Conservation (phyloP, 176 grass and related monocot species). For the Rhynchospora breviuscula region DNA sequence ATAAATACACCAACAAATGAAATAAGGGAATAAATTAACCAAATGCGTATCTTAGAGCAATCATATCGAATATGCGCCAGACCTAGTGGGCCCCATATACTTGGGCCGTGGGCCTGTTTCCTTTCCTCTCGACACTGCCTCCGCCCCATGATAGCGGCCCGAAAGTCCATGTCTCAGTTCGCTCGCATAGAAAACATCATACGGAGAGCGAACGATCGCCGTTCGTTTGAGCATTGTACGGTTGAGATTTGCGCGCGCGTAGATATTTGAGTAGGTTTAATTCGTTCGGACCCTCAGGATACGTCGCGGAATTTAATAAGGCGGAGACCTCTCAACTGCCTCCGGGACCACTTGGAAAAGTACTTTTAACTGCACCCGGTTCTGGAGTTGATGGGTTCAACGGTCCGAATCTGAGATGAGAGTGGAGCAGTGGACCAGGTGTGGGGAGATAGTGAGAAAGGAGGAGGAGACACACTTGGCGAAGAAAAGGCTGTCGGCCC, state of each 20-base stretch:
- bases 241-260: not conserved
- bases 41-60: not conserved
- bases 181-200: not conserved
- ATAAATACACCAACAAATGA: not conserved
- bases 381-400: not conserved
- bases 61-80: not conserved
- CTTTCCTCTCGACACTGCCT: conserved; percentile 1
- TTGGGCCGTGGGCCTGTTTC: conserved; percentile 18
- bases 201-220: not conserved
- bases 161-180: not conserved
- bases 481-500: conserved; percentile 27
- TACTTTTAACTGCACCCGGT: not conserved
- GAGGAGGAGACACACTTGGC: not conserved
- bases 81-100: not conserved
- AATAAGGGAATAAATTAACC: not conserved
- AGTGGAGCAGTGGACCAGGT: not conserved
- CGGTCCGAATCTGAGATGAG: not conserved
- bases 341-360: not conserved
- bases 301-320: not conserved
- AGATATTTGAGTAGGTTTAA: not conserved
- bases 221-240: not conserved
- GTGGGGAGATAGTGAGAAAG: not conserved
- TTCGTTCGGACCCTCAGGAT: not conserved
- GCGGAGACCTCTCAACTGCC: conserved; percentile 10
- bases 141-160: not conserved